phyloP scores from a whole-genome alignment of 129 eudicot species.

The Mikania micrantha region DNA sequence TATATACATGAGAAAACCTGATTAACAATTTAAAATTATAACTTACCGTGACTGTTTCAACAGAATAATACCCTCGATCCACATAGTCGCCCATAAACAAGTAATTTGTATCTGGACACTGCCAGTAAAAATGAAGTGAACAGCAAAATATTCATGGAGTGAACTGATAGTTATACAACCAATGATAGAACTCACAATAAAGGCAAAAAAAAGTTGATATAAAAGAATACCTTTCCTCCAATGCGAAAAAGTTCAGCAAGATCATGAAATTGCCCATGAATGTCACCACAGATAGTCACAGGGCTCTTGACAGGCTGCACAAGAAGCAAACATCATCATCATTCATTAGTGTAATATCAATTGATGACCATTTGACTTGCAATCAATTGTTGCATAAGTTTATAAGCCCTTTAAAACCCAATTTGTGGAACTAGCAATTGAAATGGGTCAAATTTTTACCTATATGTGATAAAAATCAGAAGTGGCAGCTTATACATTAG shows the following conservation, averaged over 20 bases:
- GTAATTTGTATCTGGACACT: slow-evolving; percentile 87
- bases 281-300: slow-evolving; percentile 67
- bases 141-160: not conserved
- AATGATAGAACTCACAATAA: not conserved
- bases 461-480: not conserved
- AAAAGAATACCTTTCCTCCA: slow-evolving; percentile 56
- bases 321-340: not conserved
- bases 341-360: not conserved
- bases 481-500: not conserved
- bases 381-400: not conserved
- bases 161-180: not conserved
- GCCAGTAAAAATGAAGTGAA: slow-evolving; percentile 14
- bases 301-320: slow-evolving; percentile 84
- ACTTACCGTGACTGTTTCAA: slow-evolving; percentile 73
- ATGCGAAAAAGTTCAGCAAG: slow-evolving; percentile 73
- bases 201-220: not conserved
- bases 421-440: not conserved
- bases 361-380: not conserved
- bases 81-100: slow-evolving; percentile 84
- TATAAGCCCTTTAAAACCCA: not conserved
- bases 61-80: slow-evolving; percentile 73
- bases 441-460: not conserved
- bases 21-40: not conserved
- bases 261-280: slow-evolving; percentile 76
- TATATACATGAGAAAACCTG: not conserved